phyloP scores from a whole-genome alignment of 345 rosid genomes.

The Turnera subulata region DNA sequence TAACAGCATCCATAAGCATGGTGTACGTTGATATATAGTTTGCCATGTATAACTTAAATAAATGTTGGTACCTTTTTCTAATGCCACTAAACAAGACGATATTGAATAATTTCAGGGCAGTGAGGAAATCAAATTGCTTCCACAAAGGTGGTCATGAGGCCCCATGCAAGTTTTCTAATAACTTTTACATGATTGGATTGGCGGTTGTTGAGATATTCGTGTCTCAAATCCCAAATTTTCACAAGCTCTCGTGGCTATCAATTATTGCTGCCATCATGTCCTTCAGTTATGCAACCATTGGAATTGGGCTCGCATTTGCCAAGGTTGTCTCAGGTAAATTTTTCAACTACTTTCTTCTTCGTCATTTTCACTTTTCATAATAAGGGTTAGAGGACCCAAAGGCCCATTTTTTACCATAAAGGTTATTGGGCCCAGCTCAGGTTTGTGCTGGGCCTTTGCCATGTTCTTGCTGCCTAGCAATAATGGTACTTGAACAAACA shows the following conservation, averaged over 20 bases:
- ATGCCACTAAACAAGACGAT: neutral
- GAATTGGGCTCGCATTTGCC: constrained; percentile 8
- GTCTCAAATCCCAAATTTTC: constrained; percentile 14
- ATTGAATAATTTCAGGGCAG: neutral
- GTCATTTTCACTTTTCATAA: no score
- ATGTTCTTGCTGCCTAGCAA: neutral
- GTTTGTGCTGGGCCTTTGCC: neutral
- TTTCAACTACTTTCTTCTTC: neutral
- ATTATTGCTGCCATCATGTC: constrained; percentile 12
- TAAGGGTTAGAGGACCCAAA: neutral
- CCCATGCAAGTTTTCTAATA: constrained; percentile 7
- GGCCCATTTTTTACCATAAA: no score
- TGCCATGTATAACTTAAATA: neutral
- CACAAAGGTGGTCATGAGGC: neutral
- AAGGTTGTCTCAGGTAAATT: constrained; percentile 19
- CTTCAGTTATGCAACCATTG: constrained; percentile 8
- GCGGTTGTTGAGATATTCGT: constrained; percentile 7
- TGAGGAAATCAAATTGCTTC: constrained; percentile 9
- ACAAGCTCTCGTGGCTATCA: constrained; percentile 14
- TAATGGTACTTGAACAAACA: neutral
- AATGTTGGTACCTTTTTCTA: neutral
- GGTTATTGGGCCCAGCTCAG: neutral
- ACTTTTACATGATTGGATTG: constrained; percentile 8
- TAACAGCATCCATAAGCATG: constrained; percentile 22
- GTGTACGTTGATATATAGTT: constrained; percentile 11